Base-by-base conservation (phyloP, 2,329 filamentous ascomycete genomes). In the Onygenales sp. region DNA sequence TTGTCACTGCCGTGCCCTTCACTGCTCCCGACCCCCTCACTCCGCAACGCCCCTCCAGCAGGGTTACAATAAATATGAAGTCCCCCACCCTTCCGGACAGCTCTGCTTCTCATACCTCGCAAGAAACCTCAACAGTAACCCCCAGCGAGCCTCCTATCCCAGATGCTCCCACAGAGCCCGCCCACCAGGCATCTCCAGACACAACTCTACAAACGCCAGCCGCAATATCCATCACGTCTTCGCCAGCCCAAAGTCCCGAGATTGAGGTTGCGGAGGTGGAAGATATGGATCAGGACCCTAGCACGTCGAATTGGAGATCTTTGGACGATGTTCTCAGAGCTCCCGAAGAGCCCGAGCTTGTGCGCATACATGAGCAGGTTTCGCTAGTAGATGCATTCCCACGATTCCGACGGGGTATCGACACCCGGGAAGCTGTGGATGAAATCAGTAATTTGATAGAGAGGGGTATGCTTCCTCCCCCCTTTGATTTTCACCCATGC, bases 241-340 rank as follows among this genome's bases (percentile, higher is more conserved):
- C 74, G 13, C 68, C 73, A 10, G 64, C 67, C 17, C 67, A 67
- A 43, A 76, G 73, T 51, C 73, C 72, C 9, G 70, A 74, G 52
- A 77, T 77, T 34, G 74, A 78, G 61, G 72, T 76, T 13, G 72
- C 74, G 6, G 73, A 76, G 43, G 62, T 70, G 14, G 75, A 77
- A 62, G 76, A 77, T 53, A 73, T 74, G 59, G 71, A 74, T 50
- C 71, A 76, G 58, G 72, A 76, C 51, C 68, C 71, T 2, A 69
- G 69, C 33, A 67, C 68, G 17, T 72, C 73, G 7, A 72, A 62
- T 56, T 77, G 74, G 74, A 68, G 64, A 54, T 61, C 65, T 2
- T 55, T 73, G 51, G 67, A 61, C 10, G 68, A 68, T 36, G 65
- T 62, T 10, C 49, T 70, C 45, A 65, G 63, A 40, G 65, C 68